A percentile compares a stretch with the other conserved stretches of the same genome.
phyloP scores from a whole-genome alignment of 495 filamentous ascomycete genomes.

The Aspergillus incahuasiensis region DNA sequence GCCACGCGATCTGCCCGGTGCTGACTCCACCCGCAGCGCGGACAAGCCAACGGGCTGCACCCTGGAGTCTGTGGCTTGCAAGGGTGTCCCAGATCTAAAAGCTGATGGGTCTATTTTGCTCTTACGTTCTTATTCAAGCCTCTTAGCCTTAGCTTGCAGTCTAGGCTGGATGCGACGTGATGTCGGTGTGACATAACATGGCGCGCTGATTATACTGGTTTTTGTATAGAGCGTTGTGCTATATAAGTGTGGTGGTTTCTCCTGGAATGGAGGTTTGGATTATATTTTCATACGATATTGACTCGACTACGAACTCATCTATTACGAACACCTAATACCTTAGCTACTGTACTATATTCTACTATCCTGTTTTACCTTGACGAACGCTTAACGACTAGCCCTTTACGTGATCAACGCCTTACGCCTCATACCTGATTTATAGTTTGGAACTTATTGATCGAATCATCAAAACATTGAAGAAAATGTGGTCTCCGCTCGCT shows the following conservation, averaged over 20 bases:
- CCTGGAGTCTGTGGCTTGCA: conserved; percentile 8
- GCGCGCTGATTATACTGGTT: neutral
- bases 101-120: conserved; percentile 2
- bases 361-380: neutral
- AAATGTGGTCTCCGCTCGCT: neutral
- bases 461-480: neutral
- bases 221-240: neutral
- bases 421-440: neutral
- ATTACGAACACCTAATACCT: no score
- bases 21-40: neutral
- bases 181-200: conserved; percentile 9
- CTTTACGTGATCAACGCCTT: neutral
- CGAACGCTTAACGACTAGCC: no score
- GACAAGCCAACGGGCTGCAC: neutral
- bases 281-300: neutral
- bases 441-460: neutral
- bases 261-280: neutral
- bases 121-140: neutral
- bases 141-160: neutral
- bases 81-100: conserved; percentile 1
- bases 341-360: neutral
- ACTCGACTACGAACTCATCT: neutral
- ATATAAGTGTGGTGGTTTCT: neutral
- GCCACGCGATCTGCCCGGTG: neutral
- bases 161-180: neutral